These are phyloP conservation scores for Lactarius akahatsu DNA, from an alignment of 768 basidiomycete species.

Conservation along the genomic window DNA sequence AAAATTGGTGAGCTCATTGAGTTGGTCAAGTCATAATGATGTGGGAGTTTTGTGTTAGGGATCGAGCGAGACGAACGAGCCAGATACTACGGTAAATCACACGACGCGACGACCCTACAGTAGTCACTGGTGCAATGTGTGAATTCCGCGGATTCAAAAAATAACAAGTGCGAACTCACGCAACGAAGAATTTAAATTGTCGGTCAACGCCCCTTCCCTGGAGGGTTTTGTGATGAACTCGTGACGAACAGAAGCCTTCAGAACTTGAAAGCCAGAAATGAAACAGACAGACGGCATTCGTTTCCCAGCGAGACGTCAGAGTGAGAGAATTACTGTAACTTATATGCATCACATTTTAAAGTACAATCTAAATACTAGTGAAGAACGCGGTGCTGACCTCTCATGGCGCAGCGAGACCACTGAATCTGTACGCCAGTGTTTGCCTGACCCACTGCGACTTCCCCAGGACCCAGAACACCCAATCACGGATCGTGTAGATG, in stretches of 20 bases:
- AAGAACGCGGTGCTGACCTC: neutral
- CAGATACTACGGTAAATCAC: no score
- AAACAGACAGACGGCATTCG: neutral
- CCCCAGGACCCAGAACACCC: conserved; percentile 31
- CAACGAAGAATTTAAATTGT: neutral
- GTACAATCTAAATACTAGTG: neutral
- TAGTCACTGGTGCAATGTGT: no score
- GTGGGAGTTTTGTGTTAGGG: no score
- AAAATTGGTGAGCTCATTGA: no score
- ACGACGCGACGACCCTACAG: no score
- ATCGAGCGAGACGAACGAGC: no score
- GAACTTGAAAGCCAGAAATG: neutral
- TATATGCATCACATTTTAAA: neutral
- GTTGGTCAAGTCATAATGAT: no score
- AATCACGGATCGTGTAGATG: conserved; percentile 31
- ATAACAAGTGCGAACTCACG: no score
- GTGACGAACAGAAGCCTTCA: neutral
- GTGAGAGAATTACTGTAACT: neutral
- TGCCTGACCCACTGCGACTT: conserved; percentile 30
- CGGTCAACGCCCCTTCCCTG: no score
- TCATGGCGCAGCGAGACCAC: conserved; percentile 35
- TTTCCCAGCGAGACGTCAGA: neutral
- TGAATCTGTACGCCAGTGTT: conserved; percentile 33
- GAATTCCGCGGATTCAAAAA: no score
- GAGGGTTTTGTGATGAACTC: neutral